Conservation (phyloP, 768 basidiomycete genomes). For the Lactarius deliciosus region DNA sequence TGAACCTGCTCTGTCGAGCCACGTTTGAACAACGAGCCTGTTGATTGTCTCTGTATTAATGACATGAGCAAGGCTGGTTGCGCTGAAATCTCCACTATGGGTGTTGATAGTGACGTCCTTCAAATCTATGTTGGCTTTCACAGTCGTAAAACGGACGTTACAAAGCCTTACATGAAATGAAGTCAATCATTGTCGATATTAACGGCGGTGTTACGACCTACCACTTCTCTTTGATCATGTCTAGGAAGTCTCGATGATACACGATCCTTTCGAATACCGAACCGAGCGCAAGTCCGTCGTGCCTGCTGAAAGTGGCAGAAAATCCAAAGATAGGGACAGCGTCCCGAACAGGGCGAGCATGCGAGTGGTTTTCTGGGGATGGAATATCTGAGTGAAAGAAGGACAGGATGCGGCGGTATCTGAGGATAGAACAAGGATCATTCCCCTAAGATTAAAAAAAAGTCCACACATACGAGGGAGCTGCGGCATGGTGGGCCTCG, state of each 20-base stretch:
- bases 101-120: constrained; percentile 63
- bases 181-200: neutral
- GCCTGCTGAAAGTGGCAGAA: constrained; percentile 91
- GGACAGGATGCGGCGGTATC: constrained; percentile 83
- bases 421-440: constrained; percentile 32
- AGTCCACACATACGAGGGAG: constrained; percentile 65
- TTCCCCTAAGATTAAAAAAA: neutral
- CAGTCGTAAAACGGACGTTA: constrained; percentile 80
- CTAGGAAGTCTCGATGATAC: constrained; percentile 85
- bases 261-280: constrained; percentile 90
- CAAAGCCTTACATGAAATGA: constrained; percentile 59
- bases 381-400: constrained; percentile 72
- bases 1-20: constrained; percentile 83
- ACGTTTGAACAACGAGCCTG: constrained; percentile 72
- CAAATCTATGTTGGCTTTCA: constrained; percentile 72
- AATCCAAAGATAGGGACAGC: constrained; percentile 89
- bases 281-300: constrained; percentile 86
- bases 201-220: constrained; percentile 32
- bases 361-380: constrained; percentile 47
- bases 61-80: constrained; percentile 72
- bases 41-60: constrained; percentile 82
- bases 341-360: constrained; percentile 31
- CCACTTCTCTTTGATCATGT: constrained; percentile 95
- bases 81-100: constrained; percentile 76
- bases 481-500: constrained; percentile 95